phyloP scores from a whole-genome alignment of 2,329 filamentous ascomycete species.

The Rutstroemia sp. region DNA sequence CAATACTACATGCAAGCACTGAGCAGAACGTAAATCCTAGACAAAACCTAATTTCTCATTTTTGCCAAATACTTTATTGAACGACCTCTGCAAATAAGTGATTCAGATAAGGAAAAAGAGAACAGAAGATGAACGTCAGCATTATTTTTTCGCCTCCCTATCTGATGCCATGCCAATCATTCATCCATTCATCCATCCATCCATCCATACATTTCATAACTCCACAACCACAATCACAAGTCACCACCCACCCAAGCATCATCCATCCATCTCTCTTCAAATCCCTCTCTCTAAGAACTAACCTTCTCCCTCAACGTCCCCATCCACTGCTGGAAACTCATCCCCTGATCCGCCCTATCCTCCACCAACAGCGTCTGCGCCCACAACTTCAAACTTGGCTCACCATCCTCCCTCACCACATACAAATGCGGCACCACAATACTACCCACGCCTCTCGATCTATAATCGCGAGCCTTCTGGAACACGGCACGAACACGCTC shows the following conservation, averaged over 20 bases:
- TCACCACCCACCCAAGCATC: not conserved
- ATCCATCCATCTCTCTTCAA: not conserved
- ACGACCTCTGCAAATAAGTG: slow-evolving; percentile 19
- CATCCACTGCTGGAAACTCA: slow-evolving; percentile 91
- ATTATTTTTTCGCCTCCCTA: not conserved
- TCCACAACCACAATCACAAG: not conserved
- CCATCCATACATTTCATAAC: not conserved
- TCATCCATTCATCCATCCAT: not conserved
- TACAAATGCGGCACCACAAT: slow-evolving; percentile 92
- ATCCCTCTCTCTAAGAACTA: slow-evolving; percentile 27
- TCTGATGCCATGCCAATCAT: not conserved
- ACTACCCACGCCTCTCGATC: slow-evolving; percentile 80
- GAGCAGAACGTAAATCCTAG: no score
- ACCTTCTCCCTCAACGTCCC: slow-evolving; percentile 93
- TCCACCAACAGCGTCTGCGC: slow-evolving; percentile 93
- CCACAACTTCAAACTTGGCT: slow-evolving; percentile 92
- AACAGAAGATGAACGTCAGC: not conserved
- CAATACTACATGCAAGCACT: no score
- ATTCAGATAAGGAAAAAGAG: not conserved
- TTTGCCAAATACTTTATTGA: slow-evolving; percentile 17
- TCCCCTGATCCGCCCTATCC: slow-evolving; percentile 87
- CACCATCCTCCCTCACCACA: slow-evolving; percentile 88
- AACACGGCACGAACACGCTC: slow-evolving; percentile 85
- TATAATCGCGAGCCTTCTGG: slow-evolving; percentile 85
- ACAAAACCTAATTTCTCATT: no score